phyloP scores from a whole-genome alignment of 2,329 filamentous ascomycete species.

The Cladophialophora yegresii region DNA sequence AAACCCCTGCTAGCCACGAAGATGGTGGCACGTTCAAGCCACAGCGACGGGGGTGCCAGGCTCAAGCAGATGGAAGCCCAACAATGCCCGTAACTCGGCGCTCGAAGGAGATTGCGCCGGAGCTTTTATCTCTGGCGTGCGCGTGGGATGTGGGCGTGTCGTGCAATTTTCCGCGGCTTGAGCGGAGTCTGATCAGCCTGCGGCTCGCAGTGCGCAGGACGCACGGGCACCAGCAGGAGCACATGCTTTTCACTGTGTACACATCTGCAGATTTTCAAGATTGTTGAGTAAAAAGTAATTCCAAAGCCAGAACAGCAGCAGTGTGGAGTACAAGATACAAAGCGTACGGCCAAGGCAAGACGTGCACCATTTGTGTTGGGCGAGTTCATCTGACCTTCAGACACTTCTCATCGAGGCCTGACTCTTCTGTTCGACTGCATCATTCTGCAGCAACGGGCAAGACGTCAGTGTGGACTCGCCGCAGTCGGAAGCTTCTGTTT shows the following conservation, averaged over 20 bases:
- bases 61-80: background rate
- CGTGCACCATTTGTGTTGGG: background rate
- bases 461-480: constrained; percentile 8
- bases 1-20: background rate
- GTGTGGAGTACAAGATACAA: background rate
- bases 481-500: constrained; percentile 11
- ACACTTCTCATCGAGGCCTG: background rate
- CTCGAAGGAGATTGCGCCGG: constrained; percentile 12
- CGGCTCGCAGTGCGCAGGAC: no score
- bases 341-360: background rate
- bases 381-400: constrained; percentile 4
- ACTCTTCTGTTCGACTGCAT: constrained; percentile 3
- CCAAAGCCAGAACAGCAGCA: background rate
- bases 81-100: constrained; percentile 1
- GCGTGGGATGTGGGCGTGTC: constrained; percentile 3
- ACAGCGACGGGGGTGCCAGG: constrained; percentile 1
- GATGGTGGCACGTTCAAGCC: background rate
- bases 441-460: constrained; percentile 5
- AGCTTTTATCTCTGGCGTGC: background rate
- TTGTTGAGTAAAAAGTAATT: background rate
- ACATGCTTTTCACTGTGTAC: background rate
- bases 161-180: background rate
- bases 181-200: constrained; percentile 7
- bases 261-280: background rate
- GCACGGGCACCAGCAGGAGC: no score